phyloP scores from a whole-genome alignment of 2,329 filamentous ascomycete species.

The Talaromyces sp. region DNA sequence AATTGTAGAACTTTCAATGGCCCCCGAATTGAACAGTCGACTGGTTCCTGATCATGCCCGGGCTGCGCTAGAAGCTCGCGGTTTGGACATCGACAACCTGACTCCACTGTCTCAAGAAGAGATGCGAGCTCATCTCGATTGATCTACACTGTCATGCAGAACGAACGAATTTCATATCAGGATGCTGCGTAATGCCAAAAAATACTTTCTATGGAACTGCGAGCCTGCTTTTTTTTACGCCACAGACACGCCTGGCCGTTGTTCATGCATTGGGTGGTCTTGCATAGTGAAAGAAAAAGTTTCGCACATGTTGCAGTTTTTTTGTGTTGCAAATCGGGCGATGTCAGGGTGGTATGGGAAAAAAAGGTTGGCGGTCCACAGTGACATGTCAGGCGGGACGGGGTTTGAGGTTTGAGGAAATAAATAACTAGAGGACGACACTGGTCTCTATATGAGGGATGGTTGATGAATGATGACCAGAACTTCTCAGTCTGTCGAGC shows the following conservation, averaged over 20 bases:
- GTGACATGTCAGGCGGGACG: constrained; percentile 11
- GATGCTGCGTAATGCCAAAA: constrained; percentile 27
- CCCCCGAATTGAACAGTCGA: constrained; percentile 77
- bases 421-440: constrained; percentile 9
- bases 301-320: constrained; percentile 20
- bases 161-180: constrained; percentile 21
- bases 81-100: constrained; percentile 91
- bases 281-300: constrained; percentile 26
- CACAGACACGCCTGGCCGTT: constrained; percentile 20
- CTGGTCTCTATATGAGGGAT: constrained; percentile 21
- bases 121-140: constrained; percentile 97
- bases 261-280: constrained; percentile 29
- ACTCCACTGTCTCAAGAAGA: constrained; percentile 86
- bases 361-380: constrained; percentile 11
- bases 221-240: constrained; percentile 24
- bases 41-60: constrained; percentile 82
- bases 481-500: constrained; percentile 13
- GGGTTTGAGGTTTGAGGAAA: constrained; percentile 14
- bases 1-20: constrained; percentile 84
- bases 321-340: constrained; percentile 19
- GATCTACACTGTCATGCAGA: constrained; percentile 38
- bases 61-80: constrained; percentile 66
- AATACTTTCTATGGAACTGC: constrained; percentile 15
- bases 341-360: constrained; percentile 15
- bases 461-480: neutral